Base-by-base conservation (phyloP, 1,139 yeast species). In the Keqinozyma sinolaborantium region DNA sequence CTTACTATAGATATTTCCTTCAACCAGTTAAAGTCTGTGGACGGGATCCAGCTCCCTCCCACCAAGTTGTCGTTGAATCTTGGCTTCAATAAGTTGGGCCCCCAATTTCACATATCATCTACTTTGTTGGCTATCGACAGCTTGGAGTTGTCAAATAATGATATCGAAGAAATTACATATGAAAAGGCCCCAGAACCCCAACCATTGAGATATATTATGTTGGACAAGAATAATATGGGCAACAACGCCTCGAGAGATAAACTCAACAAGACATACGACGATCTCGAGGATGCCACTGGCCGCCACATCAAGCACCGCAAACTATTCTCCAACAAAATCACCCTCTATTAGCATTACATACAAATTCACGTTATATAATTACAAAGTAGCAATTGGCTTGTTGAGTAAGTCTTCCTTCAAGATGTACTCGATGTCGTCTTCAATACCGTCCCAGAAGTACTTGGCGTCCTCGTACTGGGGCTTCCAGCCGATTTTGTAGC, bases 131-230 rank as follows among this genome's bases (percentile, higher is more conserved):
- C 39, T 7, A 33, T 58, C 11, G 34, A 39, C n/a, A 29, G 27
- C 3, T 36, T 61, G 5, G 51, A 58, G 31, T 36, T 60, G 21
- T 42, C 53, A 16, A 38, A 36, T 6, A 59, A 58, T 36, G 28
- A 29, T 19, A 51, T 56, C 10, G 24, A 24, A 14, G 41, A 36
- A 14, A 26, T 46, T 7, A 29, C 31, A 4, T 32, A 21, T 18
- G 28, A 29, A 6, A 8, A 19, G 12, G 33, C 36, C 5, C 14
- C 13, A 2, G 11, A n/a, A 4, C 27, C 35, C 6, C 33, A 32
- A 16, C 30, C 29, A 9, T 35, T 35, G 16, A 18, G 20, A 20
- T 18, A 18, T 10, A 7, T 18, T 10, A 18, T 7, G 10, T 10
- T 18, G 7, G 21, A 18, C 7, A 10, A 7, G 7, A 18, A 18